phyloP scores from a whole-genome alignment of 129 eudicot species.

The Lactuca sativa region DNA sequence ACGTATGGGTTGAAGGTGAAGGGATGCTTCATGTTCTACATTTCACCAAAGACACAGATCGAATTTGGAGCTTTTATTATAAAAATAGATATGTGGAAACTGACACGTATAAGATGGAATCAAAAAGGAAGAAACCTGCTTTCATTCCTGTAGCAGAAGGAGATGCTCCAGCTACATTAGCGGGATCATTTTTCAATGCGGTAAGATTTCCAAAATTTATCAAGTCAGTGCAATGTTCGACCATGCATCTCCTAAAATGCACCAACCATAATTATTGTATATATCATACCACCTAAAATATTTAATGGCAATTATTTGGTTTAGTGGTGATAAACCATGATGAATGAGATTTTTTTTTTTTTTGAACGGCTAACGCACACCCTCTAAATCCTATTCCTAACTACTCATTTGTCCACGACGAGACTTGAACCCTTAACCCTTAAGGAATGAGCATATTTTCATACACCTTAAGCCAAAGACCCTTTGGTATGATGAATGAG shows the following conservation, averaged over 20 bases:
- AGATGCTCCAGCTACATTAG: conserved; percentile 28
- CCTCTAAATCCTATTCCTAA: no score
- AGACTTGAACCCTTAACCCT: no score
- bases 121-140: conserved; percentile 18
- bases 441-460: no score
- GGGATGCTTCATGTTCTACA: conserved; percentile 42
- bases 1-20: conserved; percentile 39
- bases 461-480: no score
- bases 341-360: no score
- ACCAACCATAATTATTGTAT: not conserved
- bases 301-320: no score
- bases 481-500: no score
- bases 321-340: no score
- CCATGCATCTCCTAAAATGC: not conserved
- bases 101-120: conserved; percentile 37
- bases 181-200: conserved; percentile 11
- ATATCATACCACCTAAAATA: no score
- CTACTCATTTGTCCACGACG: no score
- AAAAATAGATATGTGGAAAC: conserved; percentile 34
- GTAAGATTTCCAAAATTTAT: not conserved
- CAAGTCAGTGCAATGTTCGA: no score
- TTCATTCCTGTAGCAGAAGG: conserved; percentile 31
- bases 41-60: conserved; percentile 19
- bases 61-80: conserved; percentile 25
- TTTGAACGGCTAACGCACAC: no score